These are phyloP conservation scores for Curvularia hawaiiensis DNA, from an alignment of 2,329 filamentous ascomycete species.

Conservation along the genomic window DNA sequence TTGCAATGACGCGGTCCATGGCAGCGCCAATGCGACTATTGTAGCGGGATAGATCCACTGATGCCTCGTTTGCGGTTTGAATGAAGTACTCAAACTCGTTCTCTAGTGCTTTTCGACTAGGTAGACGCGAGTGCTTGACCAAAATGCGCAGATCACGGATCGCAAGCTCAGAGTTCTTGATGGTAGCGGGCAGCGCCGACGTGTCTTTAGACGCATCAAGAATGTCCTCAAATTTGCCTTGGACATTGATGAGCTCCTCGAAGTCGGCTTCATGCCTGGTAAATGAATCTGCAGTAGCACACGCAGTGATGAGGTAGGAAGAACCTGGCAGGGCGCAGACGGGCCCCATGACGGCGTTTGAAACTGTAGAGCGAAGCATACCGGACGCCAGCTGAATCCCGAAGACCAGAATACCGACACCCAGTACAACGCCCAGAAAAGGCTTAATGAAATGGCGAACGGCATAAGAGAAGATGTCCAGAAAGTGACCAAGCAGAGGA, in stretches of 20 bases:
- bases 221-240: slow-evolving; percentile 77
- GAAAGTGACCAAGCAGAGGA: slow-evolving; percentile 54
- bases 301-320: slow-evolving; percentile 69
- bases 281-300: slow-evolving; percentile 40
- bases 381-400: slow-evolving; percentile 61
- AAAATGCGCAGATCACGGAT: slow-evolving; percentile 76
- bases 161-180: slow-evolving; percentile 76
- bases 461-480: slow-evolving; percentile 63
- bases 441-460: slow-evolving; percentile 66
- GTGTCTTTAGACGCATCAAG: slow-evolving; percentile 70
- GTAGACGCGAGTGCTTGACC: slow-evolving; percentile 71
- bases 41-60: slow-evolving; percentile 72
- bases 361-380: slow-evolving; percentile 66
- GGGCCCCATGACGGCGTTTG: slow-evolving; percentile 68
- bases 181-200: slow-evolving; percentile 73
- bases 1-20: slow-evolving; percentile 75
- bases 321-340: slow-evolving; percentile 72
- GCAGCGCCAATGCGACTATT: slow-evolving; percentile 76
- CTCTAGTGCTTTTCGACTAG: slow-evolving; percentile 71
- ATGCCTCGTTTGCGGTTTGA: slow-evolving; percentile 67
- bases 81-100: slow-evolving; percentile 79
- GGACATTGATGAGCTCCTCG: slow-evolving; percentile 73
- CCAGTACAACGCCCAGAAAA: slow-evolving; percentile 62
- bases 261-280: slow-evolving; percentile 59
- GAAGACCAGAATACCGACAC: slow-evolving; percentile 60